These are phyloP conservation scores for Thelephora aurantiotincta DNA, from an alignment of 768 basidiomycete genomes.

Conservation along the genomic window DNA sequence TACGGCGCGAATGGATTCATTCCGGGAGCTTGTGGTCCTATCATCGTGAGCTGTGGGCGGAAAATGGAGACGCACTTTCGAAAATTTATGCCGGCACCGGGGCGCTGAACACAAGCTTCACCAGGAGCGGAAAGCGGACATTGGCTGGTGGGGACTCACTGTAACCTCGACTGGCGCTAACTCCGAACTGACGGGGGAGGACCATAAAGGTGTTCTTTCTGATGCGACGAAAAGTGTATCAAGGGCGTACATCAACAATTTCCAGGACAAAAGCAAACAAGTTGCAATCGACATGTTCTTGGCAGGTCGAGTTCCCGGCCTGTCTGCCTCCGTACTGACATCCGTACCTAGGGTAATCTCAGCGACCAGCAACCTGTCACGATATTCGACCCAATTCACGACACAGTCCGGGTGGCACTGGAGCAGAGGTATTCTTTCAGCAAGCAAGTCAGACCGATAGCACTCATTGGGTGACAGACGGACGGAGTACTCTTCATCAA, in stretches of 20 bases:
- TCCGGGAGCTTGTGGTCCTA: constrained; percentile 63
- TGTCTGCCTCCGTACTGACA: not conserved
- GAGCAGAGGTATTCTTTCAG: constrained; percentile 38
- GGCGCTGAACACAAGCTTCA: constrained; percentile 92
- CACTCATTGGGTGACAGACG: constrained; percentile 26
- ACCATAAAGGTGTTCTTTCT: constrained; percentile 59
- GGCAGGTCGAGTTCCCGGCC: constrained; percentile 27
- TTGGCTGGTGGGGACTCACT: constrained; percentile 47
- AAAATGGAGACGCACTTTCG: constrained; percentile 87
- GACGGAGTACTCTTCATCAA: constrained; percentile 72
- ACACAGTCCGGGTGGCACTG: constrained; percentile 63
- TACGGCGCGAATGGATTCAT: constrained; percentile 63
- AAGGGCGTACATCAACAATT: constrained; percentile 95
- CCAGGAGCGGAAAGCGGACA: constrained; percentile 87
- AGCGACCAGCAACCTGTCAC: constrained; percentile 76
- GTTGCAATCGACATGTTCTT: constrained; percentile 90
- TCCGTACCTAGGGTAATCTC: constrained; percentile 71
- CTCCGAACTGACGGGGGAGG: not conserved
- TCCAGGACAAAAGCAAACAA: constrained; percentile 92
- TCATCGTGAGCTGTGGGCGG: constrained; percentile 94
- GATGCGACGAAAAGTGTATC: constrained; percentile 96
- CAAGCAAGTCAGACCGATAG: not conserved
- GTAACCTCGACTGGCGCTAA: not conserved
- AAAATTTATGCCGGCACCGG: constrained; percentile 91
- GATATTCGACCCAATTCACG: constrained; percentile 89